Conservation (phyloP, 768 basidiomycete genomes). For the Lentinus tigrinus region DNA sequence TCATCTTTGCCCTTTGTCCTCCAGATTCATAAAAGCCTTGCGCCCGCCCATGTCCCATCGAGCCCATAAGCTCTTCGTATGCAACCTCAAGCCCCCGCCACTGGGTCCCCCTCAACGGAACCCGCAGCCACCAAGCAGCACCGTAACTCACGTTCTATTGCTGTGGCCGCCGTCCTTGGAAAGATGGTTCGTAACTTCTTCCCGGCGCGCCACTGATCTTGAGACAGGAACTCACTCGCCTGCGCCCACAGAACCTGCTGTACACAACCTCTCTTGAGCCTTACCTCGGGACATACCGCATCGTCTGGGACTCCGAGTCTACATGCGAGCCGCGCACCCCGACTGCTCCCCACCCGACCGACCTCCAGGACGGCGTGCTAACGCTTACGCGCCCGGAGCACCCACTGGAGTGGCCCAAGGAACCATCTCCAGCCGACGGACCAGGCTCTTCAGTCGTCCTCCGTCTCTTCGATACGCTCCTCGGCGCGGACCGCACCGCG, state of each 20-base stretch:
- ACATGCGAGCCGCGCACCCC: constrained; percentile 7
- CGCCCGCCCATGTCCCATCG: background rate
- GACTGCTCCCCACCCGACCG: background rate
- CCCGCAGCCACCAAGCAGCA: background rate
- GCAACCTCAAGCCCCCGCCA: background rate
- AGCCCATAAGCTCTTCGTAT: background rate
- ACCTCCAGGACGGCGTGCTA: constrained; percentile 10
- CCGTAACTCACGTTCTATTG: background rate
- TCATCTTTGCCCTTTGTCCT: background rate
- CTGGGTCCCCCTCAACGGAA: background rate
- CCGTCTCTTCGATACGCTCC: constrained; percentile 7
- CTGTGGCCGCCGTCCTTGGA: background rate
- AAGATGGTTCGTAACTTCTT: background rate
- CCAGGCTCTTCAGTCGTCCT: constrained; percentile 1
- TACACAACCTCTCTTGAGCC: constrained; percentile 8
- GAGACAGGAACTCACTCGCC: background rate
- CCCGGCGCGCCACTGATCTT: background rate
- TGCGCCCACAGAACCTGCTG: constrained; percentile 1
- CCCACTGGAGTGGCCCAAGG: constrained; percentile 11
- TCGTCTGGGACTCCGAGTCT: constrained; percentile 18
- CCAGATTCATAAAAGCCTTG: background rate
- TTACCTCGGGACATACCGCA: constrained; percentile 17
- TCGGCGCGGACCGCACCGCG: constrained; percentile 12
- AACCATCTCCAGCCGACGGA: background rate
- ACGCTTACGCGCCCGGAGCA: constrained; percentile 6